These are phyloP conservation scores for Cornus suecica DNA, from an alignment of 148 eudicot genomes.

Conservation along the genomic window DNA sequence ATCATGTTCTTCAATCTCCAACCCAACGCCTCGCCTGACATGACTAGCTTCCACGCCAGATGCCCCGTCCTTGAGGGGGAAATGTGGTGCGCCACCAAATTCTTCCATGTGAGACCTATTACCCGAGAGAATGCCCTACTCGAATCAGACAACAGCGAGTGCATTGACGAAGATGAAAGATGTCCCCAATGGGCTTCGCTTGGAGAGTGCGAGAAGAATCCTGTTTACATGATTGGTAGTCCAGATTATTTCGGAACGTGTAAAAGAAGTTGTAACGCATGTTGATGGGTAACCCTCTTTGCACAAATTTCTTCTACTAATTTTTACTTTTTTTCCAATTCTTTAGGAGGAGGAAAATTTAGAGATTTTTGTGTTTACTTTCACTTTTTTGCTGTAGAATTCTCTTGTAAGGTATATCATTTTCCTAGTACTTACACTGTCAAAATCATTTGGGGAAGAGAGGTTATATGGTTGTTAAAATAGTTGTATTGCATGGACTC, in stretches of 20 bases:
- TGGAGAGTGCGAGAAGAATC: slow-evolving; percentile 80
- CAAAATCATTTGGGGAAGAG: too few relatives aligned
- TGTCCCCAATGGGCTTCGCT: slow-evolving; percentile 82
- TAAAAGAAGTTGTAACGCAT: slow-evolving; percentile 84
- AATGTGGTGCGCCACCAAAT: slow-evolving; percentile 76
- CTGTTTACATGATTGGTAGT: slow-evolving; percentile 88
- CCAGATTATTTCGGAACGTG: slow-evolving; percentile 95
- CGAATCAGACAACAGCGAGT: slow-evolving; percentile 37
- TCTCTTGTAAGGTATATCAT: too few relatives aligned
- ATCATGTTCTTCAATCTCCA: slow-evolving; percentile 71
- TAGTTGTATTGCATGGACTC: too few relatives aligned
- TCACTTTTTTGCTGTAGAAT: too few relatives aligned
- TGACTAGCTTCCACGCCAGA: slow-evolving; percentile 59
- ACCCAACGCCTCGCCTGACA: slow-evolving; percentile 67
- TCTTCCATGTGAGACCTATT: slow-evolving; percentile 45
- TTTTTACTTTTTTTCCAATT: background rate
- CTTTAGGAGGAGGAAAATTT: background rate
- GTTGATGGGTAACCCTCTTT: slow-evolving; percentile 32
- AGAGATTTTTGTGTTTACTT: too few relatives aligned
- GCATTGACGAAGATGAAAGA: slow-evolving; percentile 82
- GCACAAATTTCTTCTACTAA: background rate
- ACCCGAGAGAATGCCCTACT: slow-evolving; percentile 5
- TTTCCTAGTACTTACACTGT: too few relatives aligned
- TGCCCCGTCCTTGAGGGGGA: slow-evolving; percentile 68
- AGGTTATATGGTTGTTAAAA: too few relatives aligned